Evolutionary conservation across 495 filamentous ascomycete species (phyloP), one percentile per base, ranked within the genome.

Genomic region (Oidiodendron maius): DNA sequence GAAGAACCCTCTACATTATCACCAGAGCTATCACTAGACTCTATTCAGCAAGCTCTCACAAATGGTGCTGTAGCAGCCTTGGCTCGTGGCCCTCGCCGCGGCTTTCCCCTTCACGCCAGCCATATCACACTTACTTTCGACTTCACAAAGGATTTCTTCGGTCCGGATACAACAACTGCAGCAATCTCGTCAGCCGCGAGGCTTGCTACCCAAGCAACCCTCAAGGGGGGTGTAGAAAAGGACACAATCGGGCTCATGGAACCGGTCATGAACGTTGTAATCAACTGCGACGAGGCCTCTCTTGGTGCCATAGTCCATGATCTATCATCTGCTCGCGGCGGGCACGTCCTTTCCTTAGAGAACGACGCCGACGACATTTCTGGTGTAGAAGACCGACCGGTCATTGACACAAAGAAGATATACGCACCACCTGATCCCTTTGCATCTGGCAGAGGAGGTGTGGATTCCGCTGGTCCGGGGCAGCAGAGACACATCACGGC

Each of bases 271-370:
- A 77, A 81, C 52, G 89, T 87, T 9, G 80, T 78, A 15, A 91
- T 99, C 58, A 76, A 72, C 62, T 84, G 91, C 46, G 84, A 91
- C 58, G 93, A 96, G 68, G 75, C 74, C 12, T 80, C 78, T 20
- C 76, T 96, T 16, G 88, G 90, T 11, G 74, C 78, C 2, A 87
- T 99, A n/a, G 86, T 95, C 36, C 89, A 93, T 51, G 94, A 99
- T 58, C 76, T 99, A 34, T 83, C 79, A 13, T 81, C 87, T 11
- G 80, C 80, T 0, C 78, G 91, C 1, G 93, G 94, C 39, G 94
- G 91, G 0, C 84, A 84, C 45, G 85, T 97, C 22, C 61, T 94
- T 44, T 88, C 89, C 28, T 81, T 97, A 10, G 82, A 83, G 44
- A 82, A 85, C 44, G 76, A 81, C 16, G 58, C 70, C 23, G 67